A percentile compares a stretch with the other conserved stretches of the same genome.
Evolutionary conservation across 352 stramenopile genomes (phyloP).

Genomic region (Phytophthora cryptogea): DNA sequence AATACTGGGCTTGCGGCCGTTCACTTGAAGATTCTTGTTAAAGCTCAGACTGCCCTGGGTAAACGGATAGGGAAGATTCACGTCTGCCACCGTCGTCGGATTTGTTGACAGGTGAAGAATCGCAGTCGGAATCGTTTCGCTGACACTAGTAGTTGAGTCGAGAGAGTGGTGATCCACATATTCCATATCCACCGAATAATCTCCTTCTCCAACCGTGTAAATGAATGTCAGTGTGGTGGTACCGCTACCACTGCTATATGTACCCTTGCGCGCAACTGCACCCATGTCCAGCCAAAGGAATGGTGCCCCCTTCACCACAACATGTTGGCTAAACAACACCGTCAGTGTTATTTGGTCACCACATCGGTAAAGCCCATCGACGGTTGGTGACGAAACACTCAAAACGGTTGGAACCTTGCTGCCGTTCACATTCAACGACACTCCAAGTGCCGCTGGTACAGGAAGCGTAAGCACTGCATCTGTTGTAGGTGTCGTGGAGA

Average conservation of each 20-base stretch:
- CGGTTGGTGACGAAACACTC: constrained; percentile 52
- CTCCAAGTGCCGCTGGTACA: constrained; percentile 47
- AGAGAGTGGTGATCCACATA: constrained; percentile 87
- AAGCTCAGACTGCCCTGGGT: constrained; percentile 70
- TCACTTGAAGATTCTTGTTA: constrained; percentile 71
- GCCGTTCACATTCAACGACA: constrained; percentile 64
- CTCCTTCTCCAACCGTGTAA: constrained; percentile 70
- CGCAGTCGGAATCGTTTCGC: constrained; percentile 32
- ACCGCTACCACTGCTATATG: constrained; percentile 61
- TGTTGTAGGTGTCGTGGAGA: constrained; percentile 77
- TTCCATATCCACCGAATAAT: constrained; percentile 78
- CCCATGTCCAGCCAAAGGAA: constrained; percentile 79
- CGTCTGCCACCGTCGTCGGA: constrained; percentile 67
- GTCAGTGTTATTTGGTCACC: constrained; percentile 66
- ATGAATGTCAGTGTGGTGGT: constrained; percentile 58
- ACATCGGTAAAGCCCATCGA: constrained; percentile 60
- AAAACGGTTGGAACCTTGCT: constrained; percentile 52
- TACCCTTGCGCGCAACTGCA: constrained; percentile 43
- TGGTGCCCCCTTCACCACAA: constrained; percentile 62
- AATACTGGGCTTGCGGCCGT: constrained; percentile 71
- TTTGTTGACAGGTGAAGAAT: constrained; percentile 71
- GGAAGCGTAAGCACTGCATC: constrained; percentile 70
- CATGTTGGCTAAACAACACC: constrained; percentile 72
- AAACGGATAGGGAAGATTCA: constrained; percentile 69
- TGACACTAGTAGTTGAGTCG: constrained; percentile 48